Evolutionary conservation across 176 grass and related monocot genomes (phyloP), one percentile per base, ranked within the genome.

Genomic region (Calamus simplicifolius): DNA sequence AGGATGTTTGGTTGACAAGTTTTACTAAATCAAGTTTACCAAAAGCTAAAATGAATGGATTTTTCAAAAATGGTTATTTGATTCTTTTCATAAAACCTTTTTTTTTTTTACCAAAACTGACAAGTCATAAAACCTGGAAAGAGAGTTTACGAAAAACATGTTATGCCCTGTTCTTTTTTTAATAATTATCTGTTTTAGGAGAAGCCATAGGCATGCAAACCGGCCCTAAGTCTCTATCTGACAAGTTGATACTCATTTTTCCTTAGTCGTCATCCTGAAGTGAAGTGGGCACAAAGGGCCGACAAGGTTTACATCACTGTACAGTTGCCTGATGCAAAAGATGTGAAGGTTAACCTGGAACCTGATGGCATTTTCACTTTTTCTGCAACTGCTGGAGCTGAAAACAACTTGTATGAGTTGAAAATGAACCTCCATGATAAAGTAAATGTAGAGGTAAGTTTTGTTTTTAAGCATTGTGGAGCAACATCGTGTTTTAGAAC

Each of bases 231-330:
- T 28, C 6, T 3, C 55, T 70, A 78, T 55, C 63, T 80, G 48
- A 78, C 25, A 58, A 71, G 48, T 62, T 27, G 57, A 43, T 43
- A 43, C 16, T 72, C 15, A 54, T 19, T 78, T 43, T 81, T 69
- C 49, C 70, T 63, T 81, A 95, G 83, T 78, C 81, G 92, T 17
- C 77, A 85, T 59, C 92, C 92, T 29, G 85, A 88, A 74, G 73
- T 92, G 50, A 89, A 78, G 81, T 92, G 87, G 93, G 93, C 93
- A 21, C 82, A 98, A 61, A 92, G 93, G 70, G 54, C 82, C 48
- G 93, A 98, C 76, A 85, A 98, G 48, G 75, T 98, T 29, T 98
- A 89, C 64, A 70, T 98, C 62, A 98, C 87, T 5, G 69, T 98
- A 61, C 84, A 98, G 58, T 70, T 98, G 49, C 49, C 93, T 56